Evolutionary conservation across 306 rosid species (phyloP).

Genomic region (Elaeagnus macrophylla): DNA sequence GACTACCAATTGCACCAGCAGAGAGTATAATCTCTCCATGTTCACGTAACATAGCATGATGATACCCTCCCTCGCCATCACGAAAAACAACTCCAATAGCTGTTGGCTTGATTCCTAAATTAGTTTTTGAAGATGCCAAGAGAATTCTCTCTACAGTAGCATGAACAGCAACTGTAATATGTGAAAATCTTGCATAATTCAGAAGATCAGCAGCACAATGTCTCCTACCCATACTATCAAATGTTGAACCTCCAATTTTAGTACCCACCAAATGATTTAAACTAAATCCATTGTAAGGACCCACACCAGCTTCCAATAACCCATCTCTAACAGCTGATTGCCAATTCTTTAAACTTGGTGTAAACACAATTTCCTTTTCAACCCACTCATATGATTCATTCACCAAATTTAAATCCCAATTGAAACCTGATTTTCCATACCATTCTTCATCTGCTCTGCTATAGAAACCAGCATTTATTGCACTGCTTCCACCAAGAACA

Average conservation of each 20-base stretch:
- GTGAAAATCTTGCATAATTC: slow-evolving; percentile 25
- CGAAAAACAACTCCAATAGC: slow-evolving; percentile 59
- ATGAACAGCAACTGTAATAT: slow-evolving; percentile 42
- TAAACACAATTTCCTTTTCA: slow-evolving; percentile 58
- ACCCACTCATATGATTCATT: slow-evolving; percentile 80
- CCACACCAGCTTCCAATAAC: slow-evolving; percentile 60
- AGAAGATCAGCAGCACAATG: slow-evolving; percentile 76
- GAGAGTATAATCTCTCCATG: slow-evolving; percentile 66
- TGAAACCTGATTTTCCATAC: slow-evolving; percentile 26
- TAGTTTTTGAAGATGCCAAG: slow-evolving; percentile 27
- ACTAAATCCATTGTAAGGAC: slow-evolving; percentile 70
- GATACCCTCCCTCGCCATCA: slow-evolving; percentile 42
- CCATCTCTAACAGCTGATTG: slow-evolving; percentile 77
- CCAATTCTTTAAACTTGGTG: slow-evolving; percentile 58
- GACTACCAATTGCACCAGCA: slow-evolving; percentile 83
- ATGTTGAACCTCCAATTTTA: slow-evolving; percentile 84
- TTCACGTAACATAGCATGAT: slow-evolving; percentile 46
- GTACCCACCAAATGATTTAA: slow-evolving; percentile 60
- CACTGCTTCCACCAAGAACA: slow-evolving; percentile 92
- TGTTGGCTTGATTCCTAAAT: slow-evolving; percentile 7
- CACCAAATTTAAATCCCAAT: slow-evolving; percentile 49
- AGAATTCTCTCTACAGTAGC: slow-evolving; percentile 67
- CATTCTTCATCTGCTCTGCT: slow-evolving; percentile 66
- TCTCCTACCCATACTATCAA: slow-evolving; percentile 52
- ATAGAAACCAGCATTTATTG: slow-evolving; percentile 88